Evolutionary conservation across 148 eudicot genomes (phyloP).

Genomic region (Chenopodium berlandieri): DNA sequence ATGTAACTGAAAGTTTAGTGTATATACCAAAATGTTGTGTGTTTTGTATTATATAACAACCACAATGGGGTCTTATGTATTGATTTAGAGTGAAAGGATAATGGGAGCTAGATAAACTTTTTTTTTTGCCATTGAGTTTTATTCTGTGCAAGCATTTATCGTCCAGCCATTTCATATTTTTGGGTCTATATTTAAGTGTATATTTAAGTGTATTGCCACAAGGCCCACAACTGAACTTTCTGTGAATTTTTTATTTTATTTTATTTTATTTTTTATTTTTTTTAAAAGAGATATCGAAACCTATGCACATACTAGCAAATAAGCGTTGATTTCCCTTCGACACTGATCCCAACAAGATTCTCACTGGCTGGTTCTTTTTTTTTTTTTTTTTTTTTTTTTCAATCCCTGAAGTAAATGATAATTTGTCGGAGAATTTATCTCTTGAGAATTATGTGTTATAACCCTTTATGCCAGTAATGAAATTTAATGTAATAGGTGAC

Average conservation of each 20-base stretch:
- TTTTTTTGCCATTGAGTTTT: not conserved
- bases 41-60: not conserved
- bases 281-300: not conserved
- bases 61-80: not conserved
- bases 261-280: too few species aligned
- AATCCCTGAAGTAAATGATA: not conserved
- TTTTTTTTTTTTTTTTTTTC: too few species aligned
- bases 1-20: not conserved
- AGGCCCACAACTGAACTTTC: not conserved
- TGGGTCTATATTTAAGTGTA: not conserved
- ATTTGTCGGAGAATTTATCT: not conserved
- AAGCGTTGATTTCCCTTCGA: too few species aligned
- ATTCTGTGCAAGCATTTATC: not conserved
- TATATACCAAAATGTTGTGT: not conserved
- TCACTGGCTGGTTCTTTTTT: not conserved
- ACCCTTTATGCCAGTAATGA: not conserved
- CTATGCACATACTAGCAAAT: not conserved
- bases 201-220: not conserved
- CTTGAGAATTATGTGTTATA: not conserved
- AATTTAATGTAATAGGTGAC: not conserved
- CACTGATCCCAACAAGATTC: not conserved
- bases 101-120: not conserved
- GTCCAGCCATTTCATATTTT: not conserved
- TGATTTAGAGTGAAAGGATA: not conserved
- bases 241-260: not conserved